phyloP scores from a whole-genome alignment of 192 early-diverging fungal species.

The Coemansia sp. region DNA sequence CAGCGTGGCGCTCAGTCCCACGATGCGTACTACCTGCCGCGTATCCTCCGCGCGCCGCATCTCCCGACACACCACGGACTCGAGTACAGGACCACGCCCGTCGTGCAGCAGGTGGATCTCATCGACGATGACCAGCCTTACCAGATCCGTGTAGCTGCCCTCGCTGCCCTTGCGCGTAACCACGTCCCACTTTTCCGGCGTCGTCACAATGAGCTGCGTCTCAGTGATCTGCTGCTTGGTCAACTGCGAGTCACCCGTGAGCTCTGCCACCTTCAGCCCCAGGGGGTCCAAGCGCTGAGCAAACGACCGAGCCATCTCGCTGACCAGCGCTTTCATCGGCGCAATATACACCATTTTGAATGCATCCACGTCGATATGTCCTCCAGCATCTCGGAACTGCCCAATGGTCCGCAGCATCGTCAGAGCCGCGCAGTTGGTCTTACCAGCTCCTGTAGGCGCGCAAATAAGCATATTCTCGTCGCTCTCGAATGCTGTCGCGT shows the following conservation, averaged over 20 bases:
- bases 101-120: slow-evolving; percentile 98
- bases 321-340: slow-evolving; percentile 99
- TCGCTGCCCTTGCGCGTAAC: slow-evolving; percentile 96
- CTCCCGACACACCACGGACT: slow-evolving; percentile 88
- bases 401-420: slow-evolving; percentile 90
- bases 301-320: slow-evolving; percentile 97
- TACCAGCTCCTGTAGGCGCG: slow-evolving; percentile 97
- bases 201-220: slow-evolving; percentile 97
- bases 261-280: slow-evolving; percentile 91
- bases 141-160: slow-evolving; percentile 85
- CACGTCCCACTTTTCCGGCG: slow-evolving; percentile 99
- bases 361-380: slow-evolving; percentile 71
- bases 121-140: slow-evolving; percentile 92
- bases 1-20: slow-evolving; percentile 92
- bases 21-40: slow-evolving; percentile 85
- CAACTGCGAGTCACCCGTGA: slow-evolving; percentile 95
- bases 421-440: slow-evolving; percentile 97
- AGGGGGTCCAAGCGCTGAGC: slow-evolving; percentile 68
- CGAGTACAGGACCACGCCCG: slow-evolving; percentile 94
- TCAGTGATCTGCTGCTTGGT: slow-evolving; percentile 97
- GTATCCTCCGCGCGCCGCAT: slow-evolving; percentile 87
- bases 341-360: slow-evolving; percentile 99
- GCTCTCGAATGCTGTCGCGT: slow-evolving; percentile 80
- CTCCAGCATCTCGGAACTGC: slow-evolving; percentile 77
- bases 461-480: slow-evolving; percentile 97